Percentiles rank a stretch among this genome's conserved stretches.
Conservation (phyloP, 768 basidiomycete species). For the Zangia roseola region DNA sequence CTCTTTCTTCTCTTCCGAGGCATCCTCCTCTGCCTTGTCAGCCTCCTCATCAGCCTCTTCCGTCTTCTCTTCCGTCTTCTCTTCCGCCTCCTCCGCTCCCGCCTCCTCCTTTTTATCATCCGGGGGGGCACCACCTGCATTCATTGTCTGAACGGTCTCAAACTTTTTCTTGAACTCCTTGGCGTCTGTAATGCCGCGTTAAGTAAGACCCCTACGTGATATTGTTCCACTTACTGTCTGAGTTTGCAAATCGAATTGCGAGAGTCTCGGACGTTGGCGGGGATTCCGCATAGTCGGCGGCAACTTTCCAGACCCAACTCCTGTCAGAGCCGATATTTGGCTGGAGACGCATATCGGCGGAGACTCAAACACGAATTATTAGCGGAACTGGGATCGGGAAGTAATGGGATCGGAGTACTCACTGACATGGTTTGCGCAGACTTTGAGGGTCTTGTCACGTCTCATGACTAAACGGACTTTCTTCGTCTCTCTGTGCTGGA, state of each 20-base stretch:
- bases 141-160: slow-evolving; percentile 77
- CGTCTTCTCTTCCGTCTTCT: slow-evolving; percentile 27
- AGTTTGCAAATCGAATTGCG: slow-evolving; percentile 96
- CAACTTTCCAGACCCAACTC: slow-evolving; percentile 99
- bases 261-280: slow-evolving; percentile 93
- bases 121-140: slow-evolving; percentile 36
- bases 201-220: neutral
- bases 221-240: slow-evolving; percentile 72
- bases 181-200: slow-evolving; percentile 56
- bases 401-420: slow-evolving; percentile 29
- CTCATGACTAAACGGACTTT: slow-evolving; percentile 98
- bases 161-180: slow-evolving; percentile 86
- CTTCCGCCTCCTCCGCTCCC: slow-evolving; percentile 26
- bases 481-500: slow-evolving; percentile 84
- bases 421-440: slow-evolving; percentile 98
- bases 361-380: slow-evolving; percentile 49
- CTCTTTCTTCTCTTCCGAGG: slow-evolving; percentile 32
- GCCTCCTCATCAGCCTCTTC: slow-evolving; percentile 30
- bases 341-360: slow-evolving; percentile 88
- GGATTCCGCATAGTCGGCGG: slow-evolving; percentile 90
- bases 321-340: slow-evolving; percentile 98
- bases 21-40: slow-evolving; percentile 35
- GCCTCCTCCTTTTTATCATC: slow-evolving; percentile 25
- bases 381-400: neutral
- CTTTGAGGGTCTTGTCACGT: slow-evolving; percentile 99